Evolutionary conservation across 257 asterid species (phyloP).

Genomic region (Petunia axillaris): DNA sequence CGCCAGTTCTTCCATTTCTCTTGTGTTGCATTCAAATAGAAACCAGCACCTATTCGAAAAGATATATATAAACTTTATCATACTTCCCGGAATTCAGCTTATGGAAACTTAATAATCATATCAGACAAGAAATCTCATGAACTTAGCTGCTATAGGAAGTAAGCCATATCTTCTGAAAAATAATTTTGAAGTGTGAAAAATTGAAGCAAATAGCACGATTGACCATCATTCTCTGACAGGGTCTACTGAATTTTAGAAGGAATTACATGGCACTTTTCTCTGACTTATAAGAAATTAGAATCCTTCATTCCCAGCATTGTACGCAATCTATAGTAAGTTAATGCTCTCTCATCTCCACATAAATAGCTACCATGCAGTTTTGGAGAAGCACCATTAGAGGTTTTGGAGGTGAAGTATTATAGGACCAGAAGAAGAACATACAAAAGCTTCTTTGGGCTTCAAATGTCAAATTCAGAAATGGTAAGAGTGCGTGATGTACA

Average conservation of each 20-base stretch:
- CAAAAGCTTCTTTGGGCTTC: background rate
- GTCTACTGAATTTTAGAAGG: background rate
- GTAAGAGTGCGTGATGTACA: background rate
- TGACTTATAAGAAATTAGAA: background rate
- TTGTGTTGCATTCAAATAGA: constrained; percentile 95
- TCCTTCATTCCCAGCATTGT: background rate
- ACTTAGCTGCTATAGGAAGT: background rate
- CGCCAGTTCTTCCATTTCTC: constrained; percentile 99
- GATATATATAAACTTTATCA: background rate
- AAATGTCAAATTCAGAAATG: background rate
- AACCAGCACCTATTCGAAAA: constrained; percentile 80
- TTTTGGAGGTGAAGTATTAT: too few species aligned
- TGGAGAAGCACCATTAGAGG: too few species aligned
- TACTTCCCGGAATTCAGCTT: background rate
- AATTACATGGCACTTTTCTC: background rate
- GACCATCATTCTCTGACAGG: background rate
- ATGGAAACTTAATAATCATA: background rate
- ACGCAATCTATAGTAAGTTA: background rate
- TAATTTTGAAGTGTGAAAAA: background rate
- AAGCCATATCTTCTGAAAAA: background rate
- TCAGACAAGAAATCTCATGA: constrained; percentile 5
- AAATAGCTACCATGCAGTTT: too few species aligned
- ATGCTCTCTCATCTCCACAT: too few species aligned
- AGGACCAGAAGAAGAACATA: too few species aligned
- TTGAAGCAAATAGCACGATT: background rate